Evolutionary conservation across 2,329 filamentous ascomycete genomes (phyloP).

Genomic region (Aspergillus brunneoviolaceus): DNA sequence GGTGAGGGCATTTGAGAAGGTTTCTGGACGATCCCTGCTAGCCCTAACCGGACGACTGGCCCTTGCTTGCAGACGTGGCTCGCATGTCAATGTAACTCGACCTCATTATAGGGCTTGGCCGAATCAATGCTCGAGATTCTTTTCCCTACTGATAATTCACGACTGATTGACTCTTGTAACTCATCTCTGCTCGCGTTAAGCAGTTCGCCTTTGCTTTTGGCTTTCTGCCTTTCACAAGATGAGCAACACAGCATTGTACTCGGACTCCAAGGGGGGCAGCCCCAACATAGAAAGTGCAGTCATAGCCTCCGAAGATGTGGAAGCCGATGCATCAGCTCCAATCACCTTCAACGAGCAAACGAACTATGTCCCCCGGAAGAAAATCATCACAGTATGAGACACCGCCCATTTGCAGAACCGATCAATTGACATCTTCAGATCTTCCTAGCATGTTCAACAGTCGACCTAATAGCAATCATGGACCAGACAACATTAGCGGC

Average conservation of each 20-base stretch:
- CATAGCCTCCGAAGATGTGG: not conserved
- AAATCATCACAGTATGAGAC: slow-evolving; percentile 51
- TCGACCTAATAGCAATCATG: slow-evolving; percentile 57
- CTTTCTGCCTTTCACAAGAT: not conserved
- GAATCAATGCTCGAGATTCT: too few relatives aligned
- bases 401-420: not conserved
- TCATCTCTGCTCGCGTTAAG: too few relatives aligned
- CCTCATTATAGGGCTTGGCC: too few relatives aligned
- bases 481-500: slow-evolving; percentile 59
- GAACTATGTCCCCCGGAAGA: slow-evolving; percentile 54
- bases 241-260: not conserved
- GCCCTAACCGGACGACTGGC: slow-evolving; percentile 7
- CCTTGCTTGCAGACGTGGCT: not conserved
- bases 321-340: slow-evolving; percentile 9
- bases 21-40: slow-evolving; percentile 20
- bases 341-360: slow-evolving; percentile 55
- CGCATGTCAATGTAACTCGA: not conserved
- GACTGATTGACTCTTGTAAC: too few relatives aligned
- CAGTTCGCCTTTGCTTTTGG: too few relatives aligned
- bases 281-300: slow-evolving; percentile 3
- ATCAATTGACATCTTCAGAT: slow-evolving; percentile 39
- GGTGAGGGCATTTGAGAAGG: slow-evolving; percentile 32
- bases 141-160: too few relatives aligned
- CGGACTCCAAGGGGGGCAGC: not conserved
- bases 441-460: slow-evolving; percentile 57